Percentiles rank a stretch among this genome's conserved stretches.
Evolutionary conservation across 257 asterid species (phyloP).

Genomic region (Solanum medicagineum): DNA sequence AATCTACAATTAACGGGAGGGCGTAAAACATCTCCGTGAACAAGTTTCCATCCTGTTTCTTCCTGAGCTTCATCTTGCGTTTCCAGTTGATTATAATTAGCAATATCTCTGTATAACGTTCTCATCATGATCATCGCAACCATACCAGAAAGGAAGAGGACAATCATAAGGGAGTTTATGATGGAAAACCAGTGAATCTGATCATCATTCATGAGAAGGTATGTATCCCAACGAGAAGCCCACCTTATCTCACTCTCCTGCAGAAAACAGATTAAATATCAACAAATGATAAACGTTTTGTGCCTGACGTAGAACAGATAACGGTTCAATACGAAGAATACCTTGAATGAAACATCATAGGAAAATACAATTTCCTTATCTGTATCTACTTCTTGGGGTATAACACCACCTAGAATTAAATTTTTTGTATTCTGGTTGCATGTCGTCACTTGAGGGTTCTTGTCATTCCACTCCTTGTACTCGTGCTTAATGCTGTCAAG

Average conservation of each 20-base stretch:
- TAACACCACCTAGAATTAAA: conserved; percentile 52
- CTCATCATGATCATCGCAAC: conserved; percentile 97
- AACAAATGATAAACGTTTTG: background rate
- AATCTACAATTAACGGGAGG: conserved; percentile 55
- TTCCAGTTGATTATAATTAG: conserved; percentile 80
- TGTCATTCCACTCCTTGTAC: conserved; percentile 68
- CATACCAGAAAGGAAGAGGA: conserved; percentile 88
- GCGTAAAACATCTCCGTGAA: conserved; percentile 75
- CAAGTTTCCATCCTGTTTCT: conserved; percentile 89
- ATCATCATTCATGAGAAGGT: conserved; percentile 88
- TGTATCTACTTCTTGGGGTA: conserved; percentile 71
- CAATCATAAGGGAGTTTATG: conserved; percentile 80
- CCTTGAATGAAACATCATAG: conserved; percentile 71
- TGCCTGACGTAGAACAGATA: background rate
- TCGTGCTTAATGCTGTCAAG: conserved; percentile 65
- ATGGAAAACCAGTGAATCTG: conserved; percentile 91
- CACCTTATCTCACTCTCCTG: conserved; percentile 76
- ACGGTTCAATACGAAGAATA: conserved; percentile 1
- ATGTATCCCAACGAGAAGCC: conserved; percentile 94
- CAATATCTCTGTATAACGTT: conserved; percentile 74
- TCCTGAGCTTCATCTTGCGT: conserved; percentile 88
- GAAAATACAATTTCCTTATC: conserved; percentile 54
- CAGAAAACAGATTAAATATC: background rate
- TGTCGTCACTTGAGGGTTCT: conserved; percentile 62
- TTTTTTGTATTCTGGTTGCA: conserved; percentile 66